phyloP scores from a whole-genome alignment of 2,329 filamentous ascomycete species.

The Lecanosticta acicola region DNA sequence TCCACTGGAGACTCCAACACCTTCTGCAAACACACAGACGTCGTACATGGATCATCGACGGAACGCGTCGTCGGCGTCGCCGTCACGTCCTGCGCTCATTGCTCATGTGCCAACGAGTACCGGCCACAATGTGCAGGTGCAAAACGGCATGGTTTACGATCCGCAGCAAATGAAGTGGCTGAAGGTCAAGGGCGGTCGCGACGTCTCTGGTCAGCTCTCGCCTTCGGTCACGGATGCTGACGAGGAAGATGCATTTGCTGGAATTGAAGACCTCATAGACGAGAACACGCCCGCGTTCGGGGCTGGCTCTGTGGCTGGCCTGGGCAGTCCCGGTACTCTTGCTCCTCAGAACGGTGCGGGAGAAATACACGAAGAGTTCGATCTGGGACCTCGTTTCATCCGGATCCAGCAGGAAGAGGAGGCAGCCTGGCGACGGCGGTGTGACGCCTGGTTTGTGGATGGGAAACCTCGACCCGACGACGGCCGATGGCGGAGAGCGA shows the following conservation, averaged over 20 bases:
- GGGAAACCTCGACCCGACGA: conserved; percentile 56
- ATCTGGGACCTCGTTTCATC: conserved; percentile 92
- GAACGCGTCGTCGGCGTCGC: conserved; percentile 34
- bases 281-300: conserved; percentile 29
- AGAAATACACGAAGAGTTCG: conserved; percentile 85
- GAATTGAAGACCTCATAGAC: conserved; percentile 88
- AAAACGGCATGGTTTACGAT: conserved; percentile 98
- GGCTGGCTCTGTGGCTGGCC: conserved; percentile 16
- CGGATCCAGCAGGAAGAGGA: conserved; percentile 86
- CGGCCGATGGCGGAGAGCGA: conserved; percentile 56
- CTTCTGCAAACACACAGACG: conserved; percentile 26
- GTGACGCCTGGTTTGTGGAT: conserved; percentile 72
- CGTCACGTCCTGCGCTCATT: conserved; percentile 69
- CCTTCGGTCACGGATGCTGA: conserved; percentile 65
- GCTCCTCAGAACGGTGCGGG: conserved; percentile 57
- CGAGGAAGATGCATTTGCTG: conserved; percentile 89
- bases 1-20: conserved; percentile 33
- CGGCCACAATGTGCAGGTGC: conserved; percentile 79
- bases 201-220: conserved; percentile 33
- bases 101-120: conserved; percentile 68
- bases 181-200: conserved; percentile 49
- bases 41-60: conserved; percentile 33
- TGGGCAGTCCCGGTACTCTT: conserved; percentile 27
- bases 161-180: conserved; percentile 97
- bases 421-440: conserved; percentile 81